Base-by-base conservation (phyloP, 331 rosid species). In the Saraca asoca region DNA sequence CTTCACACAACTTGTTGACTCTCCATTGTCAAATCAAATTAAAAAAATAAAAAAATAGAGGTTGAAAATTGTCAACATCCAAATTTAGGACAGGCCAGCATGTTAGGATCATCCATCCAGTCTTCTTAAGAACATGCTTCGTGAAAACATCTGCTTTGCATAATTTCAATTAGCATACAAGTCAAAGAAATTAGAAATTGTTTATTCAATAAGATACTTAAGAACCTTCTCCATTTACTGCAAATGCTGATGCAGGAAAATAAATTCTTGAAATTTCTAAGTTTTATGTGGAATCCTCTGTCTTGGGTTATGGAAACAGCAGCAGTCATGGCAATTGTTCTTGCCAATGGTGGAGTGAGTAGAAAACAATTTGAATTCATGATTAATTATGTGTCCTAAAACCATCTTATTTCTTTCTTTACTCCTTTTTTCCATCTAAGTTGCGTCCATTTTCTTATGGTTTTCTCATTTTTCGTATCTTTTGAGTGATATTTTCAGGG, bases 231-330 rank as follows among this genome's bases (percentile, higher is more conserved):
- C 51, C 37, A 7, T n/a, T n/a, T n/a, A n/a, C n/a, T n/a, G n/a
- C 56, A 37, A 51, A 75, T 64, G 18, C 33, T 45, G 45, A 38
- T 68, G 73, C 86, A 90, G 96, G 96, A 90, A 78, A 87, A 85
- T 79, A 90, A 90, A 77, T 41, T 90, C 12, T 56, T 90, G 76
- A 90, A 87, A 63, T 90, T 90, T 72, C 85, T 90, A 45, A 41
- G 91, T 58, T 90, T 90, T 67, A 90, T 90, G 96, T 90, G 96
- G 96, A 90, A 90, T 70, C 96, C 96, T 58, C 77, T 90, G 71
- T 90, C 96, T 66, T 90, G 96, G 96, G 96, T 90, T 68, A 90
- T 87, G 96, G 96, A 90, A 85, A 95, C 96, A 62, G 96, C 96
- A 46, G 96, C 96, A 41, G 14, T 90, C 44, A 90, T 90, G 95